Evolutionary conservation across 1,284 basidiomycete genomes (phyloP).

Genomic region (Leccinum subrobustum): DNA sequence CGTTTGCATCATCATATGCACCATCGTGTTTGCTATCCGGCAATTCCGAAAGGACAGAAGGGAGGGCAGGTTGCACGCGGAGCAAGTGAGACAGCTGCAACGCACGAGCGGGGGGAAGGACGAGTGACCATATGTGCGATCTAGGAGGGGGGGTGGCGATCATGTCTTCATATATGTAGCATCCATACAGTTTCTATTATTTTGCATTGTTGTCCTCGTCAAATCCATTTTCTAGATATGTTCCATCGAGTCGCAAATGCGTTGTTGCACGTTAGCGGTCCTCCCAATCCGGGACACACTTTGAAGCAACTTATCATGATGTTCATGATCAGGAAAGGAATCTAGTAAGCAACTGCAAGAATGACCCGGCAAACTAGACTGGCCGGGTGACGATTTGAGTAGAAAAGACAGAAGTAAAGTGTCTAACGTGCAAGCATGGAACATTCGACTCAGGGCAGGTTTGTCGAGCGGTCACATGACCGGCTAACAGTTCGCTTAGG

Average conservation of each 20-base stretch:
- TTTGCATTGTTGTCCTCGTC: background rate
- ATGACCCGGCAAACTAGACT: too few species aligned
- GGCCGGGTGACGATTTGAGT: too few species aligned
- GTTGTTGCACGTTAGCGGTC: background rate
- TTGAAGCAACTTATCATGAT: too few species aligned
- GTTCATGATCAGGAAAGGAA: too few species aligned
- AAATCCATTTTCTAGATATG: background rate
- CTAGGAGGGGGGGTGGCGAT: background rate
- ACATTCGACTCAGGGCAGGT: conserved; percentile 26
- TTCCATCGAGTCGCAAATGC: background rate
- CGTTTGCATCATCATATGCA: background rate
- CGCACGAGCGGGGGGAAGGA: background rate
- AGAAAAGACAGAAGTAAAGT: too few species aligned
- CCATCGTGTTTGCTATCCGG: conserved; percentile 18
- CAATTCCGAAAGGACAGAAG: conserved; percentile 21
- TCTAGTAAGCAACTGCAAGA: too few species aligned
- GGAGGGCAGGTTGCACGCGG: conserved; percentile 20
- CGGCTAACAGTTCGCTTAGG: background rate
- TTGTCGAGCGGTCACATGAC: conserved; percentile 18
- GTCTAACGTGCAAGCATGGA: conserved; percentile 9
- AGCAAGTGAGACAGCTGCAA: conserved; percentile 21
- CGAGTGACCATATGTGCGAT: conserved; percentile 6
- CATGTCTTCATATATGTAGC: background rate
- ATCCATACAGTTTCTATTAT: background rate
- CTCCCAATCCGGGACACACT: too few species aligned